A percentile compares a stretch with the other conserved stretches of the same genome.
Evolutionary conservation across 106 monocot species (phyloP).

Genomic region (Hemerocallis citrina): DNA sequence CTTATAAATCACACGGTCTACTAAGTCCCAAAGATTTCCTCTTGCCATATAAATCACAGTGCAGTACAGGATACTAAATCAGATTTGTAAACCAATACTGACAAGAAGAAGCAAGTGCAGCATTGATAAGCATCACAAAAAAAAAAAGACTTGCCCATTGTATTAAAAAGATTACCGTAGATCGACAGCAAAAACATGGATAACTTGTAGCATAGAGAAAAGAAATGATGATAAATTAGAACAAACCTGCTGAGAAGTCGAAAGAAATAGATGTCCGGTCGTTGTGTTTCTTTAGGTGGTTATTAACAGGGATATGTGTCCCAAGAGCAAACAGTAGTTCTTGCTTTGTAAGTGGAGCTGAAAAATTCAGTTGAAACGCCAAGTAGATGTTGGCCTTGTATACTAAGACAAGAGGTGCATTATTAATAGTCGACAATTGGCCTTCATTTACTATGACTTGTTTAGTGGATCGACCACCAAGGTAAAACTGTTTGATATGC

Average conservation of each 20-base stretch:
- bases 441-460: slow-evolving; percentile 55
- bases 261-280: slow-evolving; percentile 63
- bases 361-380: slow-evolving; percentile 61
- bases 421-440: slow-evolving; percentile 15
- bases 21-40: too few relatives aligned
- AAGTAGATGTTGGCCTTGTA: slow-evolving; percentile 56
- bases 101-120: neutral
- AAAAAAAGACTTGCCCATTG: neutral
- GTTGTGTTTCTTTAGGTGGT: slow-evolving; percentile 33
- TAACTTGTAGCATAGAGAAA: neutral
- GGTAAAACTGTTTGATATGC: slow-evolving; percentile 53
- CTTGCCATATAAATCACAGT: neutral
- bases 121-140: neutral
- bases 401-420: slow-evolving; percentile 30
- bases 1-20: too few relatives aligned
- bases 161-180: neutral
- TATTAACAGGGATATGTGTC: slow-evolving; percentile 42
- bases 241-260: slow-evolving; percentile 65
- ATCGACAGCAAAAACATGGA: neutral
- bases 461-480: slow-evolving; percentile 42
- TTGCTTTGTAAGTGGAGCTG: slow-evolving; percentile 33
- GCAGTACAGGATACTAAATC: neutral
- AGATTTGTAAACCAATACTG: neutral
- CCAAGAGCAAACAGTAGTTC: slow-evolving; percentile 58
- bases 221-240: neutral